These are phyloP conservation scores for Fomitopsis palustris DNA, from an alignment of 1,284 basidiomycete species.

Conservation along the genomic window DNA sequence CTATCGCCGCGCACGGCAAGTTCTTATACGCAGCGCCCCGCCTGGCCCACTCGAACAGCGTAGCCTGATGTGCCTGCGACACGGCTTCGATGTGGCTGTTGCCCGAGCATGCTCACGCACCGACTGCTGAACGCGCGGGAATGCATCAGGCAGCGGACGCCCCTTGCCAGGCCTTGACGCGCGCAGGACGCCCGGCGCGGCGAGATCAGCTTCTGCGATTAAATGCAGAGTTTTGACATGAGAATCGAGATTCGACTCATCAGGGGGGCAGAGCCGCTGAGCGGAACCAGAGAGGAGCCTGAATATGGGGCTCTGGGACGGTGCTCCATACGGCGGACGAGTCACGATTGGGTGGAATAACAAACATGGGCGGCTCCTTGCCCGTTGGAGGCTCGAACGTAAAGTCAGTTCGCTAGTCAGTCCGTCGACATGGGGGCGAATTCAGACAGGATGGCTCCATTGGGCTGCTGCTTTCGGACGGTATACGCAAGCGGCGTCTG, in stretches of 20 bases:
- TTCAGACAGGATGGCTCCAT: not conserved
- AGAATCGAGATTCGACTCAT: not conserved
- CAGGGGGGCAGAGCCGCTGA: not conserved
- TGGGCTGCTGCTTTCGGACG: not conserved
- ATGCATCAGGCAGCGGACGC: not conserved
- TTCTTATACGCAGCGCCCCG: constrained; percentile 1
- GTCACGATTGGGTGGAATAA: not conserved
- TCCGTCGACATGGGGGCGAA: not conserved
- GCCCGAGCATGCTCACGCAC: not conserved
- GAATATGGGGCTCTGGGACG: not conserved
- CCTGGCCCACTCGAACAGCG: not conserved
- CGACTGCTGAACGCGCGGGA: not conserved
- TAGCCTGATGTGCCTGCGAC: constrained; percentile 3
- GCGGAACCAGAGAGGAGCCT: not conserved
- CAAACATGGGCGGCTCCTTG: not conserved
- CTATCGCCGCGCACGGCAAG: not conserved
- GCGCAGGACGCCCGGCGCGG: not conserved
- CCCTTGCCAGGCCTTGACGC: not conserved
- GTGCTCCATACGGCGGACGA: not conserved
- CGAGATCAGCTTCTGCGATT: constrained; percentile 3
- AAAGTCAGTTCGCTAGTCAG: not conserved
- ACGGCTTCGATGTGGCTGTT: not conserved
- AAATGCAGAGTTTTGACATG: not conserved
- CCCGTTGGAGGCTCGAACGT: not conserved
- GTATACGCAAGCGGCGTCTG: not conserved